These are phyloP conservation scores for Schizochytrium sp. DNA, from an alignment of 108 stramenopile genomes.

Conservation along the genomic window DNA sequence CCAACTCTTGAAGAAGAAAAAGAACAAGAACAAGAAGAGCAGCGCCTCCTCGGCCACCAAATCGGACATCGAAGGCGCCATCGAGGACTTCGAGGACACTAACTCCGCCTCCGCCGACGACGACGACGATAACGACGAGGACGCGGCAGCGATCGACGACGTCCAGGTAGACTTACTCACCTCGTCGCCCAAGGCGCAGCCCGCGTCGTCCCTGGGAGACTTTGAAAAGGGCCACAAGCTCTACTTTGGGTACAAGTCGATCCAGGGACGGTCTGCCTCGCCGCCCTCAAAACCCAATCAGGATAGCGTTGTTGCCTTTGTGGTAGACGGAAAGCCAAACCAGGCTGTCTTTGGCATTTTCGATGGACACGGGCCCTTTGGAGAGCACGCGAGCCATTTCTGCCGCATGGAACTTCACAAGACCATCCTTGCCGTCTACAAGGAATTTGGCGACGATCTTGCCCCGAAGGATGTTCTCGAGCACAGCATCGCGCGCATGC, in stretches of 20 bases:
- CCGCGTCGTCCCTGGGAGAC: not conserved
- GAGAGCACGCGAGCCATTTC: not conserved
- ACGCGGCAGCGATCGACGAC: not conserved
- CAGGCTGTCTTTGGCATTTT: constrained; percentile 12
- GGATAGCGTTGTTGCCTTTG: constrained; percentile 12
- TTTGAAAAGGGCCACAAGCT: not conserved
- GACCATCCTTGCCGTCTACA: not conserved
- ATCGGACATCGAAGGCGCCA: not conserved
- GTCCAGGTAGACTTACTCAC: not conserved
- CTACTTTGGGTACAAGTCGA: not conserved
- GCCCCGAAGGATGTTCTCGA: not conserved
- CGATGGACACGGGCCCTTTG: constrained; percentile 22
- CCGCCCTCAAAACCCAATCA: constrained; percentile 18
- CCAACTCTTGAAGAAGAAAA: not conserved
- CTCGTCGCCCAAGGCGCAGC: not conserved
- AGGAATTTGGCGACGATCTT: not conserved
- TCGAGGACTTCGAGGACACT: not conserved
- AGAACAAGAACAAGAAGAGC: not conserved
- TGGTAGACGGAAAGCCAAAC: not conserved
- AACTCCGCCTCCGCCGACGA: not conserved
- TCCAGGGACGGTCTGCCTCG: not conserved
- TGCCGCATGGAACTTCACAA: not conserved
- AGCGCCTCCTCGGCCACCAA: not conserved
- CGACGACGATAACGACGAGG: not conserved
- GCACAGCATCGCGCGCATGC: not conserved